Conservation (phyloP, 208 protist genomes). For the Leishmania aethiopica region DNA sequence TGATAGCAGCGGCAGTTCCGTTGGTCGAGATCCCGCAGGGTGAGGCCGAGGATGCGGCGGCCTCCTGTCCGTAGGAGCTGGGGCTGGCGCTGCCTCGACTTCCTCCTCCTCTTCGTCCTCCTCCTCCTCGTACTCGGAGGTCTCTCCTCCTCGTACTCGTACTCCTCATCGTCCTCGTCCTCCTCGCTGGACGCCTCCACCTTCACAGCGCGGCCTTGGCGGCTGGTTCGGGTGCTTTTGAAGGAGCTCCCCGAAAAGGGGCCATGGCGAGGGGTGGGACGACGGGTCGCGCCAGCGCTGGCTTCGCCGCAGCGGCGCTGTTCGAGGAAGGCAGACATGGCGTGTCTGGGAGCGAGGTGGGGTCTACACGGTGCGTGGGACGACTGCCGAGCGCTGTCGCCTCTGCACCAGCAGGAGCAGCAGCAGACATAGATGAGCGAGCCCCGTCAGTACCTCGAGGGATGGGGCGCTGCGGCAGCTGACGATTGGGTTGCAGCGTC, state of each 20-base stretch:
- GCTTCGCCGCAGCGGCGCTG: background rate
- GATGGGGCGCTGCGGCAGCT: background rate
- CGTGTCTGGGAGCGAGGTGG: background rate
- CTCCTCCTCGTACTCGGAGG: no score
- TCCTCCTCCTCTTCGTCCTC: conserved; percentile 15
- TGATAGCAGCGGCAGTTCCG: background rate
- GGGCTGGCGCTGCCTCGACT: background rate
- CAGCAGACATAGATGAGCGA: background rate
- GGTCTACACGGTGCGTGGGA: background rate
- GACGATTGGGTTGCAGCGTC: background rate
- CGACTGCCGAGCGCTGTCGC: background rate
- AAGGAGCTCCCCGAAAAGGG: background rate
- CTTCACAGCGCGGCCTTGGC: conserved; percentile 5
- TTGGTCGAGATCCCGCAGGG: background rate
- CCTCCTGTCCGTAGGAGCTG: background rate
- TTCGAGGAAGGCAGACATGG: background rate
- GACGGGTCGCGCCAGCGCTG: background rate
- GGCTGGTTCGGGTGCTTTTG: background rate
- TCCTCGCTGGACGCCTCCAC: conserved; percentile 8
- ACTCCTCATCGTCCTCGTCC: conserved; percentile 12
- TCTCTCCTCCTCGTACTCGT: no score
- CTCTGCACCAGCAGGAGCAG: background rate
- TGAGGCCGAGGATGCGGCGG: background rate
- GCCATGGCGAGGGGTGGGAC: background rate
- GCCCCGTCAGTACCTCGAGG: background rate